Conservation (phyloP, 257 asterid species). For the Lycium ferocissimum region DNA sequence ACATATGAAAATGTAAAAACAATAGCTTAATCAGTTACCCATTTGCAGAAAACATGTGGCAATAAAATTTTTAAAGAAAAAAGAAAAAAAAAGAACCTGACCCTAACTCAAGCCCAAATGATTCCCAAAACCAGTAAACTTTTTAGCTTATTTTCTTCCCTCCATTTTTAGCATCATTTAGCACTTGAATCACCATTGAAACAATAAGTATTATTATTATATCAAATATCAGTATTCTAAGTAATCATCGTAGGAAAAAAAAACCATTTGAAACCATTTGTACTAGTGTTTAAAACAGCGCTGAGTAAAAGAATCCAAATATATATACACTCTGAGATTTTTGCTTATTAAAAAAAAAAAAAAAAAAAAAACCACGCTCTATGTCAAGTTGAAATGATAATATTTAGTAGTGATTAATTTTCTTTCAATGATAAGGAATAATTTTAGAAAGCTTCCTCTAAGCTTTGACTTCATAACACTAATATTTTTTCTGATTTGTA, state of each 20-base stretch:
- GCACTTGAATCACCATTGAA: constrained; percentile 2
- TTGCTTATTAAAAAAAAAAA: background rate
- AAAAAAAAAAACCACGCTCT: background rate
- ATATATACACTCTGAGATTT: background rate
- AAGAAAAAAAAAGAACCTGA: background rate
- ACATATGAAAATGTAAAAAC: background rate
- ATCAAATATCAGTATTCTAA: background rate
- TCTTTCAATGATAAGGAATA: too few species aligned
- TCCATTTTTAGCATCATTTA: background rate
- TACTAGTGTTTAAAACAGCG: background rate
- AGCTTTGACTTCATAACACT: background rate
- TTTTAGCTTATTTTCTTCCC: background rate
- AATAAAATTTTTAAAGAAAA: background rate
- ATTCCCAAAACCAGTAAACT: background rate
- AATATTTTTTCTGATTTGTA: background rate
- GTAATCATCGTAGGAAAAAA: background rate
- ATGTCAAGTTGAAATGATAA: too few species aligned
- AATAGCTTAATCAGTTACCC: background rate
- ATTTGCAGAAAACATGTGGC: background rate
- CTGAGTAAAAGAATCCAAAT: background rate
- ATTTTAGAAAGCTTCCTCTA: background rate
- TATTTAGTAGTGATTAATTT: too few species aligned
- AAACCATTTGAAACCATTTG: background rate
- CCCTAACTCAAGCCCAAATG: constrained; percentile 17
- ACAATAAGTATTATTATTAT: background rate